Conservation (phyloP, 2,329 filamentous ascomycete species). For the Knoxdaviesia proteae region DNA sequence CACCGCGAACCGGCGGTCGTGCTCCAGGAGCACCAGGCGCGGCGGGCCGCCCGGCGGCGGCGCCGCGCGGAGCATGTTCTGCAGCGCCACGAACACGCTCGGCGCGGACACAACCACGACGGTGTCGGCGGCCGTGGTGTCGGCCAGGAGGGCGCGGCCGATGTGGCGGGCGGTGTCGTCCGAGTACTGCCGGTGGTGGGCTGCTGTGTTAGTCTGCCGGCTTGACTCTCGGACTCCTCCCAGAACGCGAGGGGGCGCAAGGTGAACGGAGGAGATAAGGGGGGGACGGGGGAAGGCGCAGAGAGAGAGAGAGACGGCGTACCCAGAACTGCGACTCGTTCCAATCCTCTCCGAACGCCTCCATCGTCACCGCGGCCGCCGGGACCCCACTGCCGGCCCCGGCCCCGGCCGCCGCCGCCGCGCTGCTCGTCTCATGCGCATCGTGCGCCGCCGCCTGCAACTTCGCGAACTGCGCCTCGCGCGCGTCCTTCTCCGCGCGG, state of each 20-base stretch:
- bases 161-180: slow-evolving; percentile 46
- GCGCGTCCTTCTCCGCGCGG: slow-evolving; percentile 49
- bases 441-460: slow-evolving; percentile 41
- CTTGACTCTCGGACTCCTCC: neutral
- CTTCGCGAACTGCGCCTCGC: slow-evolving; percentile 44
- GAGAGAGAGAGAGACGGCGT: slow-evolving; percentile 8
- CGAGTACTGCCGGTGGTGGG: slow-evolving; percentile 32
- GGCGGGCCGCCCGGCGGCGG: slow-evolving; percentile 17
- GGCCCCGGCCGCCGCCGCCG: slow-evolving; percentile 5
- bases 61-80: slow-evolving; percentile 33
- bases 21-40: slow-evolving; percentile 47
- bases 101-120: slow-evolving; percentile 56
- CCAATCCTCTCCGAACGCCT: slow-evolving; percentile 62
- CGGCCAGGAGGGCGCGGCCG: slow-evolving; percentile 44
- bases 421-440: slow-evolving; percentile 10
- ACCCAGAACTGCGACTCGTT: slow-evolving; percentile 73
- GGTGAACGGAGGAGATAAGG: no score
- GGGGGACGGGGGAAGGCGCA: no score
- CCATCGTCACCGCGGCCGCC: slow-evolving; percentile 25
- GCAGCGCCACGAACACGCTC: slow-evolving; percentile 57
- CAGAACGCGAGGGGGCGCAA: neutral
- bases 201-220: neutral
- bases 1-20: slow-evolving; percentile 50
- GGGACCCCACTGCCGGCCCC: slow-evolving; percentile 3
- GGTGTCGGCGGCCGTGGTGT: slow-evolving; percentile 29